Evolutionary conservation across 148 eudicot species (phyloP).

Genomic region (Chenopodium formosanum): DNA sequence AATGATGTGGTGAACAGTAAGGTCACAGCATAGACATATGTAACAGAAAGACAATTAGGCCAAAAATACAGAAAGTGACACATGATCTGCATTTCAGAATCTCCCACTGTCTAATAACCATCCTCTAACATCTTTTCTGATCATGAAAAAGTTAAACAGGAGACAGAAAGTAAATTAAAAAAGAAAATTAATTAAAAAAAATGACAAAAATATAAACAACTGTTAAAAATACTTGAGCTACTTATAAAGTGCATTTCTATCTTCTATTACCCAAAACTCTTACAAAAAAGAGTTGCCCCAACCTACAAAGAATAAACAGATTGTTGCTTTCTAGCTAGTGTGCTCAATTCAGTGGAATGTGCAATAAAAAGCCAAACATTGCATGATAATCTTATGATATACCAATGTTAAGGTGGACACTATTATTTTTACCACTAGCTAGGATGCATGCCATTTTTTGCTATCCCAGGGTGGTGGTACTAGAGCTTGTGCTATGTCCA

Average conservation of each 20-base stretch:
- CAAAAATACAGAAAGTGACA: constrained; percentile 11
- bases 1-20: neutral
- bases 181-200: neutral
- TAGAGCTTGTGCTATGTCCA: constrained; percentile 44
- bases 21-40: neutral
- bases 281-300: neutral
- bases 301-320: constrained; percentile 17
- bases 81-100: constrained; percentile 6
- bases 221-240: neutral
- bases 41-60: constrained; percentile 2
- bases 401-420: constrained; percentile 18
- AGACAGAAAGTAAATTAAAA: neutral
- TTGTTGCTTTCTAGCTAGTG: neutral
- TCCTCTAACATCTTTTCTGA: neutral
- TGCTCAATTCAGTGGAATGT: constrained; percentile 2
- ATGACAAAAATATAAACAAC: neutral
- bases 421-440: neutral
- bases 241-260: constrained; percentile 4
- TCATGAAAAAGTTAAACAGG: neutral
- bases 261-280: neutral
- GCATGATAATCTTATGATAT: neutral
- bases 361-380: neutral
- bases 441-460: neutral
- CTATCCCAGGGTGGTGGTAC: constrained; percentile 34
- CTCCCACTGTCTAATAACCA: neutral